Base-by-base conservation (phyloP, 352 stramenopile species). In the Phytophthora chlamydospora region DNA sequence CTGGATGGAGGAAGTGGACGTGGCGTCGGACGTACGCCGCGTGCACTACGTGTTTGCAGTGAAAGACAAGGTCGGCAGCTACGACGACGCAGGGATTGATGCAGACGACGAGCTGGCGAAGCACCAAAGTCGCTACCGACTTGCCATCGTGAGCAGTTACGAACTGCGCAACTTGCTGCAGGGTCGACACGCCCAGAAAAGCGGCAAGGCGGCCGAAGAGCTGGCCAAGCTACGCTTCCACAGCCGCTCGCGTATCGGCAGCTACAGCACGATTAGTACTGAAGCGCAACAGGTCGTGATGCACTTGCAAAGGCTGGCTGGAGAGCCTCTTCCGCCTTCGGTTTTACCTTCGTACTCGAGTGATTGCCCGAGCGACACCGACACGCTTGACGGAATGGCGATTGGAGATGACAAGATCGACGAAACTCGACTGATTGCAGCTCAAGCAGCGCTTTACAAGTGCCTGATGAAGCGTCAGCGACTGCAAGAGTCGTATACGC, bases 1-100 rank as follows among this genome's bases (percentile, higher is more conserved):
- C 36, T 93, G 82, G 85, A 78, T 93, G 56, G 85, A 93, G 46
- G 82, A 93, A 65, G 66, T 91, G 10, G 80, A 93, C 13, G 46
- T 87, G 12, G 61, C 75, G 6, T 85, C 73, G 1, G 76, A 77
- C 27, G 58, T 88, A 11, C 85, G 85, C 4, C 73, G 75, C 9
- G 79, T 93, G 8, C 78, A 89, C 44, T 91, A 90, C 49, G 71
- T 90, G 14, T 89, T 89, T 47, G 69, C 51, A 2, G 68, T 85
- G 27, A 72, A 60, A 24, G 68, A 71, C 38, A 63, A 69, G 32
- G 62, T 65, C 1, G 61, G 66, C 19, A 68, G 69, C 12, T 70
- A 69, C 7, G 71, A 76, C 2, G 65, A 80, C 10, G 27, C 12
- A 6, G 63, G 33, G 11, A 10, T 64, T 8, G 70, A 70, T 3